Percentiles rank a stretch among this genome's conserved stretches.
Evolutionary conservation across 345 rosid genomes (phyloP).

Genomic region (Eutrema heterophyllum): DNA sequence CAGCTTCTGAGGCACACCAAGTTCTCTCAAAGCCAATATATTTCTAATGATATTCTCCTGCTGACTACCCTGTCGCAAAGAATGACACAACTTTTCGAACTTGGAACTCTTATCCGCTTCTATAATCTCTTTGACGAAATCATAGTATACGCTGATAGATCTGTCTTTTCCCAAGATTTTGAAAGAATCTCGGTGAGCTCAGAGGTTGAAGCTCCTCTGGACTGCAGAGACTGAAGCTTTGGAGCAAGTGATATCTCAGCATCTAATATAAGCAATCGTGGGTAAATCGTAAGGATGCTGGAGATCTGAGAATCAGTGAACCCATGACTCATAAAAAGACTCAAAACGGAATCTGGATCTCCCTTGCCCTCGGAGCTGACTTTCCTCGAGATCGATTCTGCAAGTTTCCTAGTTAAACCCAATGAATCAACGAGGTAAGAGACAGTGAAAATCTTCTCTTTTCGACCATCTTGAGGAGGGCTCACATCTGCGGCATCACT

Average conservation of each 20-base stretch:
- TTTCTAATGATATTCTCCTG: not conserved
- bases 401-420: constrained; percentile 12
- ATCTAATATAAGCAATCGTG: not conserved
- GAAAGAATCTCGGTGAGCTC: not conserved
- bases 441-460: not conserved
- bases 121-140: not conserved
- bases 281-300: not conserved
- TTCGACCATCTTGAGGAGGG: not conserved
- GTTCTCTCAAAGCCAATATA: not conserved
- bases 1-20: not conserved
- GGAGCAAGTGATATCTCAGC: constrained; percentile 19
- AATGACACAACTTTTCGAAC: not conserved
- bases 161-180: not conserved
- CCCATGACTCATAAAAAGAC: not conserved
- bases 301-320: constrained; percentile 26
- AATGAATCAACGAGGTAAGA: constrained; percentile 23
- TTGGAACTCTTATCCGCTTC: not conserved
- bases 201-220: constrained; percentile 18
- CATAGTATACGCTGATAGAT: not conserved
- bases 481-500: not conserved
- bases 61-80: not conserved
- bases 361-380: not conserved
- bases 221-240: constrained; percentile 21
- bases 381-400: constrained; percentile 1
- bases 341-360: constrained; percentile 6